Conservation (phyloP, 2,329 filamentous ascomycete genomes). For the Mycosphaerella sp. region DNA sequence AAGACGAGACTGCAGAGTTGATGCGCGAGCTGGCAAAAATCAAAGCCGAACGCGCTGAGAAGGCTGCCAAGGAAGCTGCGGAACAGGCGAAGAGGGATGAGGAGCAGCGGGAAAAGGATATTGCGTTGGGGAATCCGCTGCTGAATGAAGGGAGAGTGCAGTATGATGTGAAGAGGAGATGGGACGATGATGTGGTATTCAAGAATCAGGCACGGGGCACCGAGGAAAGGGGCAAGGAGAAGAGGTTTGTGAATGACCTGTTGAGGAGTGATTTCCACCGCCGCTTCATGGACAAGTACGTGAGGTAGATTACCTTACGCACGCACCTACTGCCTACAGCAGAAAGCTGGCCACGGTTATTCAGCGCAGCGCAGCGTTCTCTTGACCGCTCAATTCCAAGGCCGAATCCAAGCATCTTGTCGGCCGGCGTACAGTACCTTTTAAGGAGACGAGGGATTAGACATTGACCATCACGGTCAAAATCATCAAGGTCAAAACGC, state of each 20-base stretch:
- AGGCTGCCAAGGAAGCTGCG: slow-evolving; percentile 73
- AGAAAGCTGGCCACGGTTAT: not conserved
- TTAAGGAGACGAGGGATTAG: no score
- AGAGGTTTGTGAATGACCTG: slow-evolving; percentile 83
- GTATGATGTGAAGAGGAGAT: slow-evolving; percentile 84
- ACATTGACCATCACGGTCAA: no score
- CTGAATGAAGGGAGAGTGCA: slow-evolving; percentile 68
- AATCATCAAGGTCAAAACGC: no score
- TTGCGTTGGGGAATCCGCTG: slow-evolving; percentile 85
- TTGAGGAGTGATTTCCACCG: slow-evolving; percentile 95
- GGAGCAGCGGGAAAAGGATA: slow-evolving; percentile 77
- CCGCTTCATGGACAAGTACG: slow-evolving; percentile 69
- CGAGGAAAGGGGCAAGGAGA: slow-evolving; percentile 75
- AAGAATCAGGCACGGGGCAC: slow-evolving; percentile 97
- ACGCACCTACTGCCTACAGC: not conserved
- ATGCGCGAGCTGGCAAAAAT: slow-evolving; percentile 94
- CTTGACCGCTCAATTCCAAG: no score
- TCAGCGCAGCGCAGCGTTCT: not conserved
- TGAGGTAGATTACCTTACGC: slow-evolving; percentile 24
- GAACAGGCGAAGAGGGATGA: slow-evolving; percentile 75
- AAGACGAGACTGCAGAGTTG: slow-evolving; percentile 75
- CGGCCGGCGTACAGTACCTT: not conserved
- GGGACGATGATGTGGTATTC: slow-evolving; percentile 99
- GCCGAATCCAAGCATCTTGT: no score
- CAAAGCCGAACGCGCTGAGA: slow-evolving; percentile 74